A percentile compares a stretch with the other conserved stretches of the same genome.
Conservation (phyloP, 306 rosid genomes). For the Glycine tomentella region DNA sequence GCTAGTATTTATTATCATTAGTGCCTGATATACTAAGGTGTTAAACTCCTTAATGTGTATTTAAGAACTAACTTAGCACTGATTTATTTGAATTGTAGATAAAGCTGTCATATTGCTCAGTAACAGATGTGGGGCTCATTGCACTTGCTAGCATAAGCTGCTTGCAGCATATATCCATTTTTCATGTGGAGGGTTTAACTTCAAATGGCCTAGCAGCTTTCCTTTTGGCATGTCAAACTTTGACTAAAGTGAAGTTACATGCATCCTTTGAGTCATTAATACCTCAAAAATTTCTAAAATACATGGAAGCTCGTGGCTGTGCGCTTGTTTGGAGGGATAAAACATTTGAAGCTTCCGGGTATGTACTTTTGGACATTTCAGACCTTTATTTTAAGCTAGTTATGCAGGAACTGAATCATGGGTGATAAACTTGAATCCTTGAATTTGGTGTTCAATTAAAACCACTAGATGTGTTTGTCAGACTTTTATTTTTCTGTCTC, state of each 20-base stretch:
- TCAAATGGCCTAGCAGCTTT: conserved; percentile 68
- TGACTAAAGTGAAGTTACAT: conserved; percentile 72
- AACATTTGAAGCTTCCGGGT: conserved; percentile 56
- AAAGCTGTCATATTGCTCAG: conserved; percentile 70
- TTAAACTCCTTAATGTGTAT: neutral
- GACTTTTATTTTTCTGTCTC: too few species aligned
- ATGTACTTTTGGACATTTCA: conserved; percentile 3
- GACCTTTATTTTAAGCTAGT: conserved; percentile 8
- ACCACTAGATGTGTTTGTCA: neutral
- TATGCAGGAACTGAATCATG: conserved; percentile 5
- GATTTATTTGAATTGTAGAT: conserved; percentile 60
- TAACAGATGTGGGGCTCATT: conserved; percentile 71
- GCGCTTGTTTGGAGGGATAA: conserved; percentile 69
- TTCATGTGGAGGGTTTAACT: conserved; percentile 67
- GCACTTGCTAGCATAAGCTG: conserved; percentile 66
- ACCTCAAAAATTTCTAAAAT: conserved; percentile 53
- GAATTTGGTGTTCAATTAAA: conserved; percentile 15
- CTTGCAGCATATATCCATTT: conserved; percentile 61
- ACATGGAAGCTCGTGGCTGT: conserved; percentile 72
- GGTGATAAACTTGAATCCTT: conserved; percentile 20
- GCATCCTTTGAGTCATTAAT: conserved; percentile 64
- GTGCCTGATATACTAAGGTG: neutral
- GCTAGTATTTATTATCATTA: neutral
- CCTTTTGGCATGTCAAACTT: conserved; percentile 58
- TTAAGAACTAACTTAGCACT: conserved; percentile 22